Evolutionary conservation across 768 basidiomycete species (phyloP), one percentile per base, ranked within the genome.

Genomic region (Amanita rimosa): DNA sequence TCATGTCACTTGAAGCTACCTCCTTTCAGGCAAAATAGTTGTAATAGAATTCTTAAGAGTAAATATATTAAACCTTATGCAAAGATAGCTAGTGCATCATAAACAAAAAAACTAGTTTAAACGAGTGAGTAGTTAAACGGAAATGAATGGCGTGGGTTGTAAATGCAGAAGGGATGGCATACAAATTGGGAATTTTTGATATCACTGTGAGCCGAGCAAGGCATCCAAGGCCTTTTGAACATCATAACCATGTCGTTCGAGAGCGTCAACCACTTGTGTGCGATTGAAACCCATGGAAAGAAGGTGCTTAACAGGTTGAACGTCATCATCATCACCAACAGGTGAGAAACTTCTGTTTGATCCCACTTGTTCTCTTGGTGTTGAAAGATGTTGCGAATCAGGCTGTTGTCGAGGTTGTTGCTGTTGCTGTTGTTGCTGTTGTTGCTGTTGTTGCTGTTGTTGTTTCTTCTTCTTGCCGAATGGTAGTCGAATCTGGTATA

Each of bases 241-340:
- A 61, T 93, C 84, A 58, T 95, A 96, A 48, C 79, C 81, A 59
- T 85, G 72, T 50, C 76, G 81, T 63, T 95, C 94, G 5, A 98
- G 71, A 10, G 94, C 91, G 10, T 74, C 74, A 6, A 97, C 77
- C 0, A 90, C 88, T 60, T 93, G 82, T 13, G 69, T 63, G 36
- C 94, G 77, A 53, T 76, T 82, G 70, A 98, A 97, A 21, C 95
- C 95, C 93, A 97, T 96, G 16, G 74, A 76, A 41, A 80, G 81
- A 35, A 98, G 68, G 59, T 85, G 81, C 58, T 81, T 86, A 17
- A 93, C 85, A 1, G 81, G 68, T 53, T 82, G 80, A 10, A 81
- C 79, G 50, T 92, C 86, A 53, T 85, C 85, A 24, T 80, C 81
- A 3, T 47, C 47, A 10, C 71, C 69, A 10, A 74, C 74, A 1